Percentiles rank a stretch among this genome's conserved stretches.
These are phyloP conservation scores for Fibroporia radiculosa DNA, from an alignment of 768 basidiomycete species.

Conservation along the genomic window DNA sequence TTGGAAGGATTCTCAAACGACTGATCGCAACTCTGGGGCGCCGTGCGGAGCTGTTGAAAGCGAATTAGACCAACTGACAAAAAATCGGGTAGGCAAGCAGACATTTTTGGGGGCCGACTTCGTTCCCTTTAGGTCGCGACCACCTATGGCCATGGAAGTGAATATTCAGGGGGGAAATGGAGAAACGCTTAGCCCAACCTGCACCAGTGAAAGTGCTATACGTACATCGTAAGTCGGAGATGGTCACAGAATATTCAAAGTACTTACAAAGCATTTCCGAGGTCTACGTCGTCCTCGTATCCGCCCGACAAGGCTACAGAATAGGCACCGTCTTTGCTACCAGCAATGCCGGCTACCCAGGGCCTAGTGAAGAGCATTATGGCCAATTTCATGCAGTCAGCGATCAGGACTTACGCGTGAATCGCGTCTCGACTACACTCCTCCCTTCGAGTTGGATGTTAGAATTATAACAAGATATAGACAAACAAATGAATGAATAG, in stretches of 20 bases:
- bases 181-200: slow-evolving; percentile 29
- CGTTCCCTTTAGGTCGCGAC: slow-evolving; percentile 82
- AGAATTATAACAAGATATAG: background rate
- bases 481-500: slow-evolving; percentile 16
- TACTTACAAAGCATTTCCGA: slow-evolving; percentile 76
- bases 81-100: slow-evolving; percentile 14
- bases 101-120: slow-evolving; percentile 80
- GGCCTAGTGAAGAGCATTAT: slow-evolving; percentile 38
- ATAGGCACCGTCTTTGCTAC: slow-evolving; percentile 62
- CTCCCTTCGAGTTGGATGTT: slow-evolving; percentile 25
- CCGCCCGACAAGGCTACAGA: slow-evolving; percentile 87
- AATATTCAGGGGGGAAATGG: background rate
- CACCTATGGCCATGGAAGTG: slow-evolving; percentile 37
- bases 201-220: slow-evolving; percentile 74
- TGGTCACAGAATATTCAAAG: slow-evolving; percentile 21
- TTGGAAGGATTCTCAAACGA: slow-evolving; percentile 70
- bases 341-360: slow-evolving; percentile 76
- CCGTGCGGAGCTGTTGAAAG: slow-evolving; percentile 69
- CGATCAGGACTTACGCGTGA: slow-evolving; percentile 58
- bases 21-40: slow-evolving; percentile 80
- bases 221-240: background rate
- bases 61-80: background rate
- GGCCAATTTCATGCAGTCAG: slow-evolving; percentile 4
- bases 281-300: slow-evolving; percentile 79
- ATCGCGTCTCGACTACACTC: slow-evolving; percentile 71